Evolutionary conservation across 1,139 yeast genomes (phyloP), one percentile per base, ranked within the genome.

Genomic region (Candida labiduridarum): DNA sequence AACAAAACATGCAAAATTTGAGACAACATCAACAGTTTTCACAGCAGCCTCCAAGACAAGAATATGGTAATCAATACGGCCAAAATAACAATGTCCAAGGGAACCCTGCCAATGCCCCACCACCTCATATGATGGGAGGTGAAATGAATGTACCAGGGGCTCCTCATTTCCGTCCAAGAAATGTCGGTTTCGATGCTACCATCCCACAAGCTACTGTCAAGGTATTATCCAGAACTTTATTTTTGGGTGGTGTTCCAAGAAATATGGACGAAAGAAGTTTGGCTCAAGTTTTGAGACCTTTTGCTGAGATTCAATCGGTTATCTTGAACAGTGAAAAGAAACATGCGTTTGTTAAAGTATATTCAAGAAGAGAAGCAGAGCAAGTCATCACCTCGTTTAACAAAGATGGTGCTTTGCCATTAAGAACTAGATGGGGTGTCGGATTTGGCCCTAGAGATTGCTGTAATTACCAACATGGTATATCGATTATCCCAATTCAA

Each of bases 401-500:
- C 62, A 74, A 74, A 58, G 80, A 76, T 54, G 72, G 74, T 52
- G 75, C 63, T 11, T 80, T 74, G 58, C 85, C 79, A 46, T 81
- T 83, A 64, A 89, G 94, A 72, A 89, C 96, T 9, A 82, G 97
- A 65, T 94, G 99, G 99, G 99, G 98, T 58, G 98, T 94, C 56
- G 99, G 99, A 1, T 94, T 89, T 65, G 99, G 99, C 3, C 99
- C 99, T 48, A 84, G 99, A 75, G 98, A 94, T 66, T 92, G 98
- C 73, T 90, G 97, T 68, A 95, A 94, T 68, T 94, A 94, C 67
- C 94, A 87, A 64, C 86, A 87, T 52, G 99, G 99, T 55, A 79
- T 87, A 42, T 87, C 96, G 50, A 82, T 91, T 25, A 89, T 94
- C 55, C 97, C 98, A 29, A 74, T 94, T 47, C 82, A 81, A 56